Conservation (phyloP, 2,329 filamentous ascomycete genomes). For the Cordyceps pruinosa region DNA sequence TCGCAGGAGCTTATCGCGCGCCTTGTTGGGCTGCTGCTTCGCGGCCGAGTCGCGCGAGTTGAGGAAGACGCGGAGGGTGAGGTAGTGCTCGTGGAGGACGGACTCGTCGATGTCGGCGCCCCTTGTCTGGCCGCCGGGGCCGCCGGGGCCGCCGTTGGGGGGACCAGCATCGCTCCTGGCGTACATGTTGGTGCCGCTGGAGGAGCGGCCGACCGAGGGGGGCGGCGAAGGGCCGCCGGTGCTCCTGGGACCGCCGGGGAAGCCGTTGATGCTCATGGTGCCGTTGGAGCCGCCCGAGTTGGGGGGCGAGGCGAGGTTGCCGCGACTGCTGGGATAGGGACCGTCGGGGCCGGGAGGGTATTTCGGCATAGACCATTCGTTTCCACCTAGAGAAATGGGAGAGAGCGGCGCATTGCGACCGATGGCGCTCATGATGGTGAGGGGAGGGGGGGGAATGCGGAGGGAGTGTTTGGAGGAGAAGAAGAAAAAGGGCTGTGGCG, state of each 20-base stretch:
- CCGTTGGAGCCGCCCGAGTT: conserved; percentile 57
- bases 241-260: conserved; percentile 49
- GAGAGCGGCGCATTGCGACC: conserved; percentile 70
- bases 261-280: conserved; percentile 53
- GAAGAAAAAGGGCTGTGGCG: conserved; percentile 1
- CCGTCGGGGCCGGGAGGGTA: conserved; percentile 53
- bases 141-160: conserved; percentile 30
- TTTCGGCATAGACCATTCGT: conserved; percentile 71
- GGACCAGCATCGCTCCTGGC: conserved; percentile 59
- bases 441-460: conserved; percentile 16
- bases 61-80: conserved; percentile 71
- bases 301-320: conserved; percentile 61
- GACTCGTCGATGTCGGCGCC: conserved; percentile 54
- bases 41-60: conserved; percentile 68
- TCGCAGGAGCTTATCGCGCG: conserved; percentile 86
- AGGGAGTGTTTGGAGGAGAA: conserved; percentile 21
- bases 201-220: conserved; percentile 79
- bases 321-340: conserved; percentile 46
- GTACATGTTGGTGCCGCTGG: conserved; percentile 68
- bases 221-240: conserved; percentile 71
- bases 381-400: conserved; percentile 75
- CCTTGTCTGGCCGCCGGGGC: conserved; percentile 14
- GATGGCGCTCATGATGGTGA: conserved; percentile 49
- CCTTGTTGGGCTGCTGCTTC: conserved; percentile 73
- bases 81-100: conserved; percentile 72